A percentile compares a stretch with the other conserved stretches of the same genome.
Conservation (phyloP, 108 stramenopile genomes). For the Cyclotella kingstonii region DNA sequence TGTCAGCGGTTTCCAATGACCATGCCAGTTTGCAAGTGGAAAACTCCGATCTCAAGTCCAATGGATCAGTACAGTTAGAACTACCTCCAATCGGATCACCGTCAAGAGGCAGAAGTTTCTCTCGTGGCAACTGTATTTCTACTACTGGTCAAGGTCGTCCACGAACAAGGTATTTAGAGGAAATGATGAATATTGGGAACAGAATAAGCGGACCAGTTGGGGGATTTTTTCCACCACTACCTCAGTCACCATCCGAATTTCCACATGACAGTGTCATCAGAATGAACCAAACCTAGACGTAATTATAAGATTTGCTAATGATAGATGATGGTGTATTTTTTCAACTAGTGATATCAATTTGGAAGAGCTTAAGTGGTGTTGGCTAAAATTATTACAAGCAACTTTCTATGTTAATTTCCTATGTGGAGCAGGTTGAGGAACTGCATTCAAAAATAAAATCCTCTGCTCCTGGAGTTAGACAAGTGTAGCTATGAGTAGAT, state of each 20-base stretch:
- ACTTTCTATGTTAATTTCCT: no score
- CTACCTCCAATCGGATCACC: conserved; percentile 57
- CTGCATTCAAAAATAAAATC: no score
- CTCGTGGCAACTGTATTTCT: conserved; percentile 51
- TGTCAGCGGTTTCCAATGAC: conserved; percentile 67
- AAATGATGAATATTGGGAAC: background rate
- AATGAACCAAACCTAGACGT: no score
- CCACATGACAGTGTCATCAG: conserved; percentile 12
- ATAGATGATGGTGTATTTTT: no score
- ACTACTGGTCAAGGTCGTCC: conserved; percentile 40
- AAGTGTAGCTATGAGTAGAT: no score
- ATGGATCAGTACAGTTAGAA: conserved; percentile 72
- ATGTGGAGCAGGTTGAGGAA: no score
- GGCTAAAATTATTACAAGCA: no score
- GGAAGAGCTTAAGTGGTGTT: no score
- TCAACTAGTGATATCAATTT: no score
- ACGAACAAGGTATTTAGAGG: conserved; percentile 40
- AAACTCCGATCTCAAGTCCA: conserved; percentile 61
- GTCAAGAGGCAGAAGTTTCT: conserved; percentile 44
- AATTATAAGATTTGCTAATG: no score
- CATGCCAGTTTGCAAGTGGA: conserved; percentile 62
- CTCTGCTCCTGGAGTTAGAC: no score
- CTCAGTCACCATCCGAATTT: conserved; percentile 27
- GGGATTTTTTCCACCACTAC: conserved; percentile 10
- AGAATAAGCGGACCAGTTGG: background rate